phyloP scores from a whole-genome alignment of 495 filamentous ascomycete genomes.

The Penicillium ochrochloron region DNA sequence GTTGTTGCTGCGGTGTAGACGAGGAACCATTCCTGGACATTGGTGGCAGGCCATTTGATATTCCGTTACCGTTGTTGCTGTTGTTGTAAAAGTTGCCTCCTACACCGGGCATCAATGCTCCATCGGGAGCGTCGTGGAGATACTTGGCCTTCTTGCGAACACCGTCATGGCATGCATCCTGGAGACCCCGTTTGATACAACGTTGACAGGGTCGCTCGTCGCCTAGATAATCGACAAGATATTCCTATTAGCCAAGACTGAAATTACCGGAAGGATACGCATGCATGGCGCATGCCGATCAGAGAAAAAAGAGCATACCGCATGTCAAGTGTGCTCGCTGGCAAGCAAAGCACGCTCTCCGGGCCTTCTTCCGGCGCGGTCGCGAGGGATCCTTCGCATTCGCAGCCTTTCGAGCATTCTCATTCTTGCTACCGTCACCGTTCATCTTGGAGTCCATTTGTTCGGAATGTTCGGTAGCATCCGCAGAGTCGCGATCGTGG shows the following conservation, averaged over 20 bases:
- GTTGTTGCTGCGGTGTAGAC: conserved; percentile 19
- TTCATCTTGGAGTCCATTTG: conserved; percentile 52
- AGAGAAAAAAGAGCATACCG: conserved; percentile 63
- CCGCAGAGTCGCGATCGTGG: conserved; percentile 55
- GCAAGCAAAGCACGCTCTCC: conserved; percentile 94
- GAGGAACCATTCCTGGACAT: conserved; percentile 40
- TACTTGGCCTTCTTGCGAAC: conserved; percentile 99
- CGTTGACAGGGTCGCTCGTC: conserved; percentile 90
- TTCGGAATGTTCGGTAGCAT: conserved; percentile 52
- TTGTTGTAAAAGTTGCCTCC: conserved; percentile 37
- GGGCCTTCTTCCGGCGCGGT: conserved; percentile 92
- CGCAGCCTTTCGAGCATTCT: conserved; percentile 56
- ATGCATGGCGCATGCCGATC: conserved; percentile 10
- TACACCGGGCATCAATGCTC: conserved; percentile 67
- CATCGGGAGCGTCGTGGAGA: conserved; percentile 90
- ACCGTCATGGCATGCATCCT: conserved; percentile 90
- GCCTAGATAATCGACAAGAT: conserved; percentile 47
- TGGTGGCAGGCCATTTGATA: conserved; percentile 38
- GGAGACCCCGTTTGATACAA: conserved; percentile 90
- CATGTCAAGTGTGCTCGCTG: conserved; percentile 97
- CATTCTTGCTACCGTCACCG: conserved; percentile 59
- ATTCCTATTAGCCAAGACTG: conserved; percentile 23
- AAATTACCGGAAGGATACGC: conserved; percentile 6
- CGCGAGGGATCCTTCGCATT: conserved; percentile 84
- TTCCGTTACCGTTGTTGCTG: conserved; percentile 21